Evolutionary conservation across 2,329 filamentous ascomycete genomes (phyloP).

Genomic region (Calycina herbarum): DNA sequence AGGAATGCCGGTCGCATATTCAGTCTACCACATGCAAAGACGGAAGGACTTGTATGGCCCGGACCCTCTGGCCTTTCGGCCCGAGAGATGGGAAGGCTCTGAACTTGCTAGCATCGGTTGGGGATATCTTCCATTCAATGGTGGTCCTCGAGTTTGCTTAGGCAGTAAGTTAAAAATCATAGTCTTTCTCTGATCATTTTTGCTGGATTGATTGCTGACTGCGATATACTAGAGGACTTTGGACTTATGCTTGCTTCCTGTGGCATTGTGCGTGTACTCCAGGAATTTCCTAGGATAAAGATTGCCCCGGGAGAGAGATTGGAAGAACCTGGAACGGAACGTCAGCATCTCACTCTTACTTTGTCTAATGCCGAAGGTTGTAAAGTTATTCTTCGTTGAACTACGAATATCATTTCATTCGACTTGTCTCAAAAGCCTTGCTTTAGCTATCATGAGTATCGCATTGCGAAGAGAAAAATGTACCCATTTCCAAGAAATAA

Average conservation of each 20-base stretch:
- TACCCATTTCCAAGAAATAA: too few species aligned
- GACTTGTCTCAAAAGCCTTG: too few species aligned
- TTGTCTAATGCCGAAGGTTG: slow-evolving; percentile 24
- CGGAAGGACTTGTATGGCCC: slow-evolving; percentile 41
- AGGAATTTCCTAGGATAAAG: slow-evolving; percentile 19
- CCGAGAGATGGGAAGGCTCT: slow-evolving; percentile 44
- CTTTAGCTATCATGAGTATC: too few species aligned
- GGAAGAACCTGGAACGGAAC: slow-evolving; percentile 22
- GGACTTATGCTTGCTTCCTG: slow-evolving; percentile 24
- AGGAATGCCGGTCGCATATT: slow-evolving; percentile 24
- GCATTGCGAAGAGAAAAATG: too few species aligned
- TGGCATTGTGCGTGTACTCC: slow-evolving; percentile 24
- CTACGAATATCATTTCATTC: too few species aligned
- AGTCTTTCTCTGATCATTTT: not conserved
- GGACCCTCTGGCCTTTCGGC: slow-evolving; percentile 42
- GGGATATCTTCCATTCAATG: slow-evolving; percentile 9
- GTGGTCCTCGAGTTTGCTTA: slow-evolving; percentile 6
- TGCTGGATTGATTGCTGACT: slow-evolving; percentile 8
- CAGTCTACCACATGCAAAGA: slow-evolving; percentile 40
- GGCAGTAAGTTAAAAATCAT: not conserved
- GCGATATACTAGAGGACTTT: slow-evolving; percentile 20
- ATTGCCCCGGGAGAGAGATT: slow-evolving; percentile 17
- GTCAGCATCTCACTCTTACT: slow-evolving; percentile 24
- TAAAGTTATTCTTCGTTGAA: slow-evolving; percentile 22
- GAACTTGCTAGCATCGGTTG: slow-evolving; percentile 39